Percentiles rank a stretch among this genome's conserved stretches.
phyloP scores from a whole-genome alignment of 2,329 filamentous ascomycete genomes.

The Cladophialophora chaetospira region DNA sequence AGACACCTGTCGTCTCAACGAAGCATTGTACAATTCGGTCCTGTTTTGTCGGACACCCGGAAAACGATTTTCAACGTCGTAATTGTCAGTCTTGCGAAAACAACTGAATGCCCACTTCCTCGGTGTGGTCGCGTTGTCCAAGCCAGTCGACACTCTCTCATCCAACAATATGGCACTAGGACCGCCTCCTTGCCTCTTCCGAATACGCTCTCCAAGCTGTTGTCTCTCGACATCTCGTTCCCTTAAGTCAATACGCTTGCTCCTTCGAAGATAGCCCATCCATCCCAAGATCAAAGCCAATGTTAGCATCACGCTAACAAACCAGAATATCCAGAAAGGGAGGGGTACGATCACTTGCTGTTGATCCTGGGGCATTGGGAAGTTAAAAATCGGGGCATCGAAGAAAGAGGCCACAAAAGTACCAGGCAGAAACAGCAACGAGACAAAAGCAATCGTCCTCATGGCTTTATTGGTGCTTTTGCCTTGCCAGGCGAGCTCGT shows the following conservation, averaged over 20 bases:
- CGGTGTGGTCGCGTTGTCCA: not conserved
- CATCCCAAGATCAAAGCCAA: constrained; percentile 13
- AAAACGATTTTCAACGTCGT: too few relatives aligned
- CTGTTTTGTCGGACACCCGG: too few relatives aligned
- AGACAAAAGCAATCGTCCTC: constrained; percentile 28
- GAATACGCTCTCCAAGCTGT: constrained; percentile 18
- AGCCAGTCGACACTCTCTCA: not conserved
- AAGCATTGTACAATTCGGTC: too few relatives aligned
- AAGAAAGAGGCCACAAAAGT: constrained; percentile 31
- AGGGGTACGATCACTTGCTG: constrained; percentile 16
- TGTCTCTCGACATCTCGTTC: constrained; percentile 17
- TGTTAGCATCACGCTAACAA: constrained; percentile 18
- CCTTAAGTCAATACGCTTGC: constrained; percentile 8
- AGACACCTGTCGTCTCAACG: too few relatives aligned
- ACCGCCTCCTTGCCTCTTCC: constrained; percentile 2
- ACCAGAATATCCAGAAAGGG: constrained; percentile 26
- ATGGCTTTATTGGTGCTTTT: constrained; percentile 26
- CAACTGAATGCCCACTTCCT: too few relatives aligned
- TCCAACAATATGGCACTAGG: constrained; percentile 6
- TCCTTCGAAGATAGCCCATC: constrained; percentile 21
- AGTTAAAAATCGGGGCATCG: constrained; percentile 31
- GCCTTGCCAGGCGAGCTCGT: constrained; percentile 29
- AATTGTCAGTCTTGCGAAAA: not conserved
- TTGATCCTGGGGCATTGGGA: not conserved
- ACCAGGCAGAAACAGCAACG: constrained; percentile 26